Percentiles rank a stretch among this genome's conserved stretches.
Conservation (phyloP, 768 basidiomycete species). For the Suillus subluteus region DNA sequence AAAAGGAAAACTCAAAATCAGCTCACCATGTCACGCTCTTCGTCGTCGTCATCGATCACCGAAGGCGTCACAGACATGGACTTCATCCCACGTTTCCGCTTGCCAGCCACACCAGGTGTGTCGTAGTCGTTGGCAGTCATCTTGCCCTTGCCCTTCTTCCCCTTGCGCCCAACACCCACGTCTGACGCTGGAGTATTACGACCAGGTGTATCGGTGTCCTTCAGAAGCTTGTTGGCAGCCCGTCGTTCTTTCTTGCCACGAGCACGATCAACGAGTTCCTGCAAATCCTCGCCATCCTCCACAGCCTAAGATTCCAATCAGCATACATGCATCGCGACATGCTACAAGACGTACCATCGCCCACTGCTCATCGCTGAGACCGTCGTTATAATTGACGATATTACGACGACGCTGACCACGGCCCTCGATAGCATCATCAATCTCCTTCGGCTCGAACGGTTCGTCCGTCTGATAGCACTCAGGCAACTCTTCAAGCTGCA, state of each 20-base stretch:
- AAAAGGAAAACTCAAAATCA: neutral
- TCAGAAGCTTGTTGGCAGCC: constrained; percentile 57
- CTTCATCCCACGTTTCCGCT: constrained; percentile 77
- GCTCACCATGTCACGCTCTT: constrained; percentile 72
- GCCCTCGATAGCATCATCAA: constrained; percentile 62
- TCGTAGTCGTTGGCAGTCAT: constrained; percentile 51
- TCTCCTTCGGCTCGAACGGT: constrained; percentile 71
- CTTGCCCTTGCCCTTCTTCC: constrained; percentile 64
- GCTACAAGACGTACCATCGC: constrained; percentile 58
- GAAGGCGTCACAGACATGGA: constrained; percentile 80
- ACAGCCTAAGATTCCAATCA: constrained; percentile 51
- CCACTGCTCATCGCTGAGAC: constrained; percentile 93
- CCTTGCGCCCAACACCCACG: constrained; percentile 55
- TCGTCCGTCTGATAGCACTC: constrained; percentile 88
- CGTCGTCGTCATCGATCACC: constrained; percentile 72
- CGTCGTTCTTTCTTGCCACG: constrained; percentile 70
- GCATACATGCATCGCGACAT: neutral
- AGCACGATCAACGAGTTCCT: constrained; percentile 69
- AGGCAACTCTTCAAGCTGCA: constrained; percentile 88
- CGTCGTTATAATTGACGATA: constrained; percentile 91
- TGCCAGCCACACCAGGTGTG: constrained; percentile 45
- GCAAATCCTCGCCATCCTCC: constrained; percentile 80
- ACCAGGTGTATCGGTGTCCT: constrained; percentile 61
- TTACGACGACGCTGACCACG: constrained; percentile 85
- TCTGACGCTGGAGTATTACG: constrained; percentile 70